Evolutionary conservation across 176 grass and related monocot species (phyloP).

Genomic region (Musa itinerans): DNA sequence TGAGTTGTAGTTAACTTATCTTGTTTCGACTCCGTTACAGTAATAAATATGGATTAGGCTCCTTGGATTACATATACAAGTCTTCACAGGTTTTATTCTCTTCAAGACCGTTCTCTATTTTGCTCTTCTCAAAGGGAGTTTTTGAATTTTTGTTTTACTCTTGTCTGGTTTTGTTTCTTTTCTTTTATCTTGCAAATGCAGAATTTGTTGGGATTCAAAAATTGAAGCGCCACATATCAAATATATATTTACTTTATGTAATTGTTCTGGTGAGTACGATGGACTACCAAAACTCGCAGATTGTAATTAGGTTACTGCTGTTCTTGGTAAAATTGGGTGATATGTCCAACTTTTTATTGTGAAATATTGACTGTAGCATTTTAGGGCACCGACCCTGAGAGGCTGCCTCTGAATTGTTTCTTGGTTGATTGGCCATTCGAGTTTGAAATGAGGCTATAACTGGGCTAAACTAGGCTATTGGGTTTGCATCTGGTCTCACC

Average conservation of each 20-base stretch:
- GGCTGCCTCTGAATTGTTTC: no score
- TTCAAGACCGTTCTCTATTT: not conserved
- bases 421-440: no score
- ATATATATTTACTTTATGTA: not conserved
- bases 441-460: no score
- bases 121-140: not conserved
- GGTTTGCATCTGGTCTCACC: no score
- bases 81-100: not conserved
- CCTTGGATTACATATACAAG: not conserved
- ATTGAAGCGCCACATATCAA: not conserved
- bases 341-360: no score
- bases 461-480: no score
- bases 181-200: not conserved
- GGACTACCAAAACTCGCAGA: not conserved
- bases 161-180: not conserved
- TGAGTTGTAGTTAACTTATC: not conserved
- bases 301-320: not conserved
- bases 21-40: not conserved
- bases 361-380: no score
- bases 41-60: not conserved
- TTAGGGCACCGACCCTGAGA: no score
- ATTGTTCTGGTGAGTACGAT: not conserved
- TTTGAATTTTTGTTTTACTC: not conserved
- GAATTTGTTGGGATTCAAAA: not conserved
- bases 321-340: no score